Evolutionary conservation across 202 grass and related monocot genomes (phyloP), one percentile per base, ranked within the genome.

Genomic region (Musa balbisiana): DNA sequence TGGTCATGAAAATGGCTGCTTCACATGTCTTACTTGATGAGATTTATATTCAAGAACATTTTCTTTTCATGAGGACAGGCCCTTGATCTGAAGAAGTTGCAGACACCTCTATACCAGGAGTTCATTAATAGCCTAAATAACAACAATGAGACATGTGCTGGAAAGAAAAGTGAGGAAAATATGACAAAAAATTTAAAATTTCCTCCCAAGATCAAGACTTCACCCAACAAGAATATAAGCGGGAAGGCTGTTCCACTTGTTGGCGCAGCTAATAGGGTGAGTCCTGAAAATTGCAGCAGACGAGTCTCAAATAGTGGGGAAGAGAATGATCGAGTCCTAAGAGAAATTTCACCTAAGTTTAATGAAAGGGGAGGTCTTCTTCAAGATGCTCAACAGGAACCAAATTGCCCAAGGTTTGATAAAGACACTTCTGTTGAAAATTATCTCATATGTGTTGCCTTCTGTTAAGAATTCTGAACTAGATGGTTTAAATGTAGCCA

Each of bases 71-170:
- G 3, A 50, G 64, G 2, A 11, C 80, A 99, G 95, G 95, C 95
- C 73, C 78, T 99, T 88, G 95, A 95, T 81, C 85, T 99, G 79
- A 94, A 99, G 84, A 99, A 99, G 78, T 78, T 99, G 74, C 95
- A 92, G 71, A 90, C 91, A 80, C 91, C 95, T 83, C 84, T 99
- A 75, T 99, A 92, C 22, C 89, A 97, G 87, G 93, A 99, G 76
- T 94, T 99, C 75, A 92, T 90, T 78, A 99, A 95, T 79, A 88
- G 85, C 49, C 72, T 80, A 60, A 92, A 92, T 73, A 77, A 84
- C 67, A 85, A 80, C 52, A 89, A 53, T 87, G 84, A 74, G 76
- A 83, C 83, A 79, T 69, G 73, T 81, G 82, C 76, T 80, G 85
- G 76, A 69, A 81, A 81, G 84, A 72, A 77, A 77, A 87, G 87